phyloP scores from a whole-genome alignment of 345 rosid genomes.

The Hibiscus syriacus region DNA sequence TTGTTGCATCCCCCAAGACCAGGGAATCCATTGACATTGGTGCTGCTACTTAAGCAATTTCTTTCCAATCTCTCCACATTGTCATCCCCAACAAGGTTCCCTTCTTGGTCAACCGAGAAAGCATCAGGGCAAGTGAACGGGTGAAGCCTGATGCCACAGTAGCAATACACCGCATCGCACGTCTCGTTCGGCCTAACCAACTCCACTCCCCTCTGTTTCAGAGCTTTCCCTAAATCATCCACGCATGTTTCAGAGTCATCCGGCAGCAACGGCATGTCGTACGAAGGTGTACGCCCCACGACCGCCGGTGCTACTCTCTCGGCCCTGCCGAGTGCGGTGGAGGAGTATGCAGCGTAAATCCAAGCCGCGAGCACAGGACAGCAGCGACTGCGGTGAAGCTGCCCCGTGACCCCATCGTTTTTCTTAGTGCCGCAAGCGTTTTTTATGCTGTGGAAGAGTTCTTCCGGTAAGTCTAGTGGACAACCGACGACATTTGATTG shows the following conservation, averaged over 20 bases:
- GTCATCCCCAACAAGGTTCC: conserved; percentile 55
- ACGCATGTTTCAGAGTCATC: conserved; percentile 96
- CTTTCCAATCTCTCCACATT: conserved; percentile 59
- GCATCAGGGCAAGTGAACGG: conserved; percentile 64
- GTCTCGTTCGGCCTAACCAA: conserved; percentile 62
- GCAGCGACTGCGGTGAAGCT: conserved; percentile 57
- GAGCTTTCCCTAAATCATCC: conserved; percentile 58
- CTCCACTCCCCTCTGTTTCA: conserved; percentile 60
- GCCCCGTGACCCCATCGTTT: conserved; percentile 3
- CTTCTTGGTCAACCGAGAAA: conserved; percentile 39
- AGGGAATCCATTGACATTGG: conserved; percentile 42
- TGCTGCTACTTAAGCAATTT: conserved; percentile 52
- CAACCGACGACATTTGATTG: conserved; percentile 64
- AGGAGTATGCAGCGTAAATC: conserved; percentile 79
- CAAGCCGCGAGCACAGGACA: conserved; percentile 89
- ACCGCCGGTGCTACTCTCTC: conserved; percentile 9
- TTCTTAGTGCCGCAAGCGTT: conserved; percentile 39
- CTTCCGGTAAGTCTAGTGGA: conserved; percentile 61
- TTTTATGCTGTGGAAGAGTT: conserved; percentile 55
- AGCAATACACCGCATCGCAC: conserved; percentile 80
- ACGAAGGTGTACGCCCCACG: conserved; percentile 20
- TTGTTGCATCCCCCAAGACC: conserved; percentile 69
- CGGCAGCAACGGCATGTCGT: conserved; percentile 79
- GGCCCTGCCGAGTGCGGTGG: conserved; percentile 49
- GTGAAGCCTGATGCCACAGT: conserved; percentile 82